Evolutionary conservation across 345 rosid genomes (phyloP).

Genomic region (Punica granatum): DNA sequence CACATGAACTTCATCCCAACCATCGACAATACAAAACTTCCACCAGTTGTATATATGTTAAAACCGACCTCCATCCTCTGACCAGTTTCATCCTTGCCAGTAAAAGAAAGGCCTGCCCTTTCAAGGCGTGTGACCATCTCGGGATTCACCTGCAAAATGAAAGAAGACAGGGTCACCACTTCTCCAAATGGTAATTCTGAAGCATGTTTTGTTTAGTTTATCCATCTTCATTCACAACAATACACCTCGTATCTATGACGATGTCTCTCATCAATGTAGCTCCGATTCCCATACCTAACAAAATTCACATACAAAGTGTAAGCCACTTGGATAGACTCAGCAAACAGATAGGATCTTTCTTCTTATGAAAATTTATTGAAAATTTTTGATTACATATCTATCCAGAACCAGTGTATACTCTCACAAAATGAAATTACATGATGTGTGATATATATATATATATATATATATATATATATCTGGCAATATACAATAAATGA

Average conservation of each 20-base stretch:
- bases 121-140: constrained; percentile 64
- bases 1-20: background rate
- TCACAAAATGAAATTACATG: background rate
- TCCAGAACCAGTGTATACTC: background rate
- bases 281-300: constrained; percentile 65
- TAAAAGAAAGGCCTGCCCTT: constrained; percentile 68
- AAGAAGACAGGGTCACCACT: constrained; percentile 1
- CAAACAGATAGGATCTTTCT: background rate
- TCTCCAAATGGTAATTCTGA: background rate
- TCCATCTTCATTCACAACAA: constrained; percentile 2
- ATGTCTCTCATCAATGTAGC: constrained; percentile 83
- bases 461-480: no score
- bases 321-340: background rate
- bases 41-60: background rate
- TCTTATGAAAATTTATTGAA: background rate
- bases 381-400: background rate
- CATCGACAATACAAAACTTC: constrained; percentile 1
- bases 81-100: constrained; percentile 84
- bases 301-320: background rate
- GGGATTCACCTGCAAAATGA: constrained; percentile 70
- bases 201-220: background rate
- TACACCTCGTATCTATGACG: constrained; percentile 86
- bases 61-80: constrained; percentile 78
- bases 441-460: background rate
- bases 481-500: background rate